A percentile compares a stretch with the other conserved stretches of the same genome.
These are phyloP conservation scores for Linnemannia schmuckeri DNA, from an alignment of 192 early-diverging fungal species.

Conservation along the genomic window DNA sequence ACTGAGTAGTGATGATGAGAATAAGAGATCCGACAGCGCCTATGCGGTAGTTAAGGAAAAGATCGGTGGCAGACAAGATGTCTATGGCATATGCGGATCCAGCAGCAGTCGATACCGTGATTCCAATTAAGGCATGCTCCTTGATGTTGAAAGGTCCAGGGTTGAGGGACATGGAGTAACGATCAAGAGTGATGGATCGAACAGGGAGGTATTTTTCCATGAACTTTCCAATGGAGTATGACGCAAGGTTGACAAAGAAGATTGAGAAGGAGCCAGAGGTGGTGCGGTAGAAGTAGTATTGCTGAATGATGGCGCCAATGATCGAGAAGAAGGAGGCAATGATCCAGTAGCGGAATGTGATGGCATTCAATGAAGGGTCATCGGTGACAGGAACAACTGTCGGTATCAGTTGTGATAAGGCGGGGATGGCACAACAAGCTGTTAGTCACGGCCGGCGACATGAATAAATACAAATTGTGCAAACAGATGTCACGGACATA, in stretches of 20 bases:
- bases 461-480: no score
- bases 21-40: constrained; percentile 19
- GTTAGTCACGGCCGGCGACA: neutral
- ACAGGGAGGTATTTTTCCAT: constrained; percentile 32
- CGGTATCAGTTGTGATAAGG: no score
- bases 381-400: constrained; percentile 57
- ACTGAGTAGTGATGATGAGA: constrained; percentile 42
- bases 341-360: constrained; percentile 66
- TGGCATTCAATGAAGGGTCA: constrained; percentile 52
- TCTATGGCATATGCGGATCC: constrained; percentile 64
- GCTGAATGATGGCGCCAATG: constrained; percentile 46
- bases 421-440: neutral
- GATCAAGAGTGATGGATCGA: constrained; percentile 7
- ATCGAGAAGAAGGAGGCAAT: constrained; percentile 57
- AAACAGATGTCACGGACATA: neutral
- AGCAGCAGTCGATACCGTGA: constrained; percentile 63
- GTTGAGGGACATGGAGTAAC: constrained; percentile 25
- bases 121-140: constrained; percentile 74
- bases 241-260: constrained; percentile 54
- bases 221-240: constrained; percentile 36
- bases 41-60: constrained; percentile 31
- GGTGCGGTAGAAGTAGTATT: constrained; percentile 56
- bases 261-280: constrained; percentile 30
- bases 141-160: constrained; percentile 72
- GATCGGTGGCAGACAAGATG: constrained; percentile 31